Conservation (phyloP, 345 rosid genomes). For the Ceriops zippeliana region DNA sequence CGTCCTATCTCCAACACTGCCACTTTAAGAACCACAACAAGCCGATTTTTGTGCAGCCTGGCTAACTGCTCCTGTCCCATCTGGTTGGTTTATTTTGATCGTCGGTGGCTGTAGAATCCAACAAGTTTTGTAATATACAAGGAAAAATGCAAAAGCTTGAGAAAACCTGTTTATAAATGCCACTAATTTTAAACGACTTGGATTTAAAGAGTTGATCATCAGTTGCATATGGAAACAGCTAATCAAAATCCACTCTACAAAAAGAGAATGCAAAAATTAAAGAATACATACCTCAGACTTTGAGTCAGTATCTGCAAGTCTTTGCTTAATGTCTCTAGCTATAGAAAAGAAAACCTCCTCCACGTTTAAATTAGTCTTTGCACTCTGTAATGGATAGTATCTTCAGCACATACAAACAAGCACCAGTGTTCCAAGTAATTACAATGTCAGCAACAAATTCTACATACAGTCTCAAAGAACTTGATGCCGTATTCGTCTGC, state of each 20-base stretch:
- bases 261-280: not conserved
- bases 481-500: constrained; percentile 99
- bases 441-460: not conserved
- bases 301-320: constrained; percentile 30
- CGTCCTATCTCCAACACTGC: constrained; percentile 10
- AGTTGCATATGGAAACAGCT: not conserved
- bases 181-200: too few relatives aligned
- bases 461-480: constrained; percentile 91
- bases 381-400: constrained; percentile 20
- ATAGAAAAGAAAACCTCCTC: constrained; percentile 37
- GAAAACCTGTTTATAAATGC: not conserved
- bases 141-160: not conserved
- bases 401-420: not conserved
- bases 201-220: not conserved
- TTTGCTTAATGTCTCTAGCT: constrained; percentile 30
- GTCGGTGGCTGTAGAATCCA: constrained; percentile 44
- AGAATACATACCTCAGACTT: constrained; percentile 24
- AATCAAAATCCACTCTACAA: not conserved
- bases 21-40: constrained; percentile 49
- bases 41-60: constrained; percentile 53
- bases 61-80: constrained; percentile 34
- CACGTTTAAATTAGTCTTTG: constrained; percentile 30
- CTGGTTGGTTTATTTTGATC: constrained; percentile 64
- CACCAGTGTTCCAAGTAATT: not conserved
- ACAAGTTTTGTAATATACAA: not conserved